Conservation (phyloP, 1,139 yeast species). For the Sugiyamaella grinbergsii region DNA sequence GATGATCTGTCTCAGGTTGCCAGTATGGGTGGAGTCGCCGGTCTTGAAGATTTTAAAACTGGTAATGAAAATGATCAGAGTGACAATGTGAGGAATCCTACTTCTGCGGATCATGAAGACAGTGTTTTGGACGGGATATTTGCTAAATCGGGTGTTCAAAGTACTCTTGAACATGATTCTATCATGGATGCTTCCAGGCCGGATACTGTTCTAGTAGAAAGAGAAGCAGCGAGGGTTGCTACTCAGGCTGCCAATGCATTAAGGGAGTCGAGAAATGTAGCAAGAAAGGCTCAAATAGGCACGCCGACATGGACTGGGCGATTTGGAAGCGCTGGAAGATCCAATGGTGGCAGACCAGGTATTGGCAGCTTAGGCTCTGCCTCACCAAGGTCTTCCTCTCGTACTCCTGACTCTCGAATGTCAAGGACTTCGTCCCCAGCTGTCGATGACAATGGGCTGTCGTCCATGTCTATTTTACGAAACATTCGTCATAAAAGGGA, state of each 20-base stretch:
- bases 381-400: constrained; percentile 1
- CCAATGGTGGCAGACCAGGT: constrained; percentile 28
- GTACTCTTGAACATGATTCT: constrained; percentile 77
- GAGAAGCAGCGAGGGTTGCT: constrained; percentile 79
- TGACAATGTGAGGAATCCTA: constrained; percentile 22
- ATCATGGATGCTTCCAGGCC: constrained; percentile 61
- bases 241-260: constrained; percentile 74
- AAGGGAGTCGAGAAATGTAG: constrained; percentile 62
- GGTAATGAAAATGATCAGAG: constrained; percentile 38
- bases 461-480: constrained; percentile 36
- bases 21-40: constrained; percentile 56
- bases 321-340: constrained; percentile 79
- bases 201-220: constrained; percentile 60
- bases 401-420: constrained; percentile 3
- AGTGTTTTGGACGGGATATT: constrained; percentile 76
- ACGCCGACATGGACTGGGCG: constrained; percentile 97
- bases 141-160: constrained; percentile 70
- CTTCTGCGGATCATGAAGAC: constrained; percentile 43
- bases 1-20: constrained; percentile 57
- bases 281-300: constrained; percentile 69
- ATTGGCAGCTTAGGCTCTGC: neutral
- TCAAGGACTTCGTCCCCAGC: constrained; percentile 19
- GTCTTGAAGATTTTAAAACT: constrained; percentile 53
- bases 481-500: constrained; percentile 35
- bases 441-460: constrained; percentile 26